Evolutionary conservation across 371 early-diverging fungal species (phyloP).

Genomic region (Catenaria anguillulae): DNA sequence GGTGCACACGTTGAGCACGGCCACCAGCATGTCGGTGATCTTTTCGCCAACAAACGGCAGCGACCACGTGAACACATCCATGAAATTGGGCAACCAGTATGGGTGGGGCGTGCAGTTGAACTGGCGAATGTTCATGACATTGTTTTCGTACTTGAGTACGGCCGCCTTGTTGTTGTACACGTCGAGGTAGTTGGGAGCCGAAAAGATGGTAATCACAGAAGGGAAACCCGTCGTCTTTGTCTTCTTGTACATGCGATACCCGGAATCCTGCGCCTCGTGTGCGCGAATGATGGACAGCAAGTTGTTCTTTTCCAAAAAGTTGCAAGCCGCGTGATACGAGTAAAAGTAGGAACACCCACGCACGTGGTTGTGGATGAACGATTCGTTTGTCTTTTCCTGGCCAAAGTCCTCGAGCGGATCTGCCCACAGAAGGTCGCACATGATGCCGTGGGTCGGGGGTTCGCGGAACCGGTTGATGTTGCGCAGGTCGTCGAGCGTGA

Average conservation of each 20-base stretch:
- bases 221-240: constrained; percentile 86
- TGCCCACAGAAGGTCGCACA: constrained; percentile 97
- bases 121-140: constrained; percentile 90
- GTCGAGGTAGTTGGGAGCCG: constrained; percentile 94
- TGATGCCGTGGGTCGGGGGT: constrained; percentile 81
- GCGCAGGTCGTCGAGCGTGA: constrained; percentile 70
- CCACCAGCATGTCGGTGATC: constrained; percentile 86
- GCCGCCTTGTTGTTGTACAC: constrained; percentile 97
- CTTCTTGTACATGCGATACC: constrained; percentile 90
- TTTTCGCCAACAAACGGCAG: constrained; percentile 97
- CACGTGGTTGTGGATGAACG: constrained; percentile 76
- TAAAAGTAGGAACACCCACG: constrained; percentile 90
- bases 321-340: constrained; percentile 72
- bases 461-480: constrained; percentile 82
- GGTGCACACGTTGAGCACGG: constrained; percentile 79
- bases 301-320: constrained; percentile 85
- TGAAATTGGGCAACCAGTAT: constrained; percentile 90
- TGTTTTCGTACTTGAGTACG: constrained; percentile 87
- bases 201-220: constrained; percentile 91
- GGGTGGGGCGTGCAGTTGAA: constrained; percentile 83
- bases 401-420: constrained; percentile 92
- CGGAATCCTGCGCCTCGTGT: constrained; percentile 96
- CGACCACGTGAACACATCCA: constrained; percentile 96
- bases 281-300: constrained; percentile 87
- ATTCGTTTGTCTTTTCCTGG: constrained; percentile 62